Conservation (phyloP, 73 alveolate species). For the Paramecium sonneborni region DNA sequence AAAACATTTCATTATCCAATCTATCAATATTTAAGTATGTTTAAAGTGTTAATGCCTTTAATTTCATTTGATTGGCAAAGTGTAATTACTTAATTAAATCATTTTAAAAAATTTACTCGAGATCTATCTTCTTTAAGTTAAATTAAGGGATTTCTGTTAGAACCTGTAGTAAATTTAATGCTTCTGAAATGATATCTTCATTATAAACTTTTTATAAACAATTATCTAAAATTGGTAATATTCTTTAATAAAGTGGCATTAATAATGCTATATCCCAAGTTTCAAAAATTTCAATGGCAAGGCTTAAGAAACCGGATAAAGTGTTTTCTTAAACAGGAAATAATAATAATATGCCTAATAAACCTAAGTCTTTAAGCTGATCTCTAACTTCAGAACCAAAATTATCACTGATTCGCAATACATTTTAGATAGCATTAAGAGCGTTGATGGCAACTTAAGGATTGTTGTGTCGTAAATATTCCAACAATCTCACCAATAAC, state of each 20-base stretch:
- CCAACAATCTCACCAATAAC: neutral
- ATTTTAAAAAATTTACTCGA: neutral
- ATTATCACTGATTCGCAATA: neutral
- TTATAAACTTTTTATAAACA: neutral
- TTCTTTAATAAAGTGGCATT: neutral
- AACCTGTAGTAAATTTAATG: neutral
- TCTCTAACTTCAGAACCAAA: neutral
- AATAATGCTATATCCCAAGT: constrained; percentile 10
- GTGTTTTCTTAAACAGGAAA: neutral
- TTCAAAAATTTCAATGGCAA: constrained; percentile 31
- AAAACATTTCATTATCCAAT: neutral
- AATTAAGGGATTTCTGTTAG: constrained; percentile 20
- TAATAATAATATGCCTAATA: neutral
- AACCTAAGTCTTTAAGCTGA: neutral
- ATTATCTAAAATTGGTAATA: neutral
- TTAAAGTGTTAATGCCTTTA: neutral
- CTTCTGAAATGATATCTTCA: constrained; percentile 8
- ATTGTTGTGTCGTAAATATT: neutral
- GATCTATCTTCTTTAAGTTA: neutral
- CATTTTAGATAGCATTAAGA: constrained; percentile 8
- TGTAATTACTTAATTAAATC: neutral
- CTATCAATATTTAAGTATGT: neutral
- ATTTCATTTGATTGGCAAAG: neutral
- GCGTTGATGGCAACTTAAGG: neutral
- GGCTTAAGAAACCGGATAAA: neutral